phyloP scores from a whole-genome alignment of 1,284 basidiomycete species.

The Apiotrichum brassicae region DNA sequence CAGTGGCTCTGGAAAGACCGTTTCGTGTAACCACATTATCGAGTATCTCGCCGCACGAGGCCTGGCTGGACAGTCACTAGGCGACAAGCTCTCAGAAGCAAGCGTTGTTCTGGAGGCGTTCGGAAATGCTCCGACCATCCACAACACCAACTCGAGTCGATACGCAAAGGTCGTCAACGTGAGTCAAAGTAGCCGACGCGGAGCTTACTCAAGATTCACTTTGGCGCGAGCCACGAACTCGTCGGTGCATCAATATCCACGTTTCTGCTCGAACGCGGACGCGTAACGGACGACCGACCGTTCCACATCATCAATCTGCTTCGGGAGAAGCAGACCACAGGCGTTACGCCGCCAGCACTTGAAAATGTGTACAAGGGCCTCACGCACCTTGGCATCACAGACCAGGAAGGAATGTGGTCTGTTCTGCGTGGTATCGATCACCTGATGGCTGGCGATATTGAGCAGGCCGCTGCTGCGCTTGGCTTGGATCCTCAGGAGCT shows the following conservation, averaged over 20 bases:
- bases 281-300: conserved; percentile 13
- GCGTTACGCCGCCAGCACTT: conserved; percentile 4
- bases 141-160: conserved; percentile 18
- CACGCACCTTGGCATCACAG: conserved; percentile 6
- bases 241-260: conserved; percentile 17
- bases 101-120: conserved; percentile 17
- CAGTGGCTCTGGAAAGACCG: conserved; percentile 19
- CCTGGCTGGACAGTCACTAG: conserved; percentile 2
- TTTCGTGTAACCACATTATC: conserved; percentile 17
- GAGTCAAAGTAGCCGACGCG: neutral
- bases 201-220: conserved; percentile 14
- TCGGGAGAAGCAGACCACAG: conserved; percentile 9
- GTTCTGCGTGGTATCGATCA: conserved; percentile 14
- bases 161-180: conserved; percentile 21
- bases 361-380: conserved; percentile 10
- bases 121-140: conserved; percentile 18
- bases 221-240: conserved; percentile 3
- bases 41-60: conserved; percentile 17
- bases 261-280: conserved; percentile 16
- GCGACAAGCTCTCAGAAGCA: conserved; percentile 12
- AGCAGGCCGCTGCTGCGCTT: conserved; percentile 5
- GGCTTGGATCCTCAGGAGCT: conserved; percentile 9
- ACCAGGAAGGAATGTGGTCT: conserved; percentile 12
- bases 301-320: conserved; percentile 18
- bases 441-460: conserved; percentile 10